Conservation (phyloP, 148 eudicot genomes). For the Euryodendron excelsum region DNA sequence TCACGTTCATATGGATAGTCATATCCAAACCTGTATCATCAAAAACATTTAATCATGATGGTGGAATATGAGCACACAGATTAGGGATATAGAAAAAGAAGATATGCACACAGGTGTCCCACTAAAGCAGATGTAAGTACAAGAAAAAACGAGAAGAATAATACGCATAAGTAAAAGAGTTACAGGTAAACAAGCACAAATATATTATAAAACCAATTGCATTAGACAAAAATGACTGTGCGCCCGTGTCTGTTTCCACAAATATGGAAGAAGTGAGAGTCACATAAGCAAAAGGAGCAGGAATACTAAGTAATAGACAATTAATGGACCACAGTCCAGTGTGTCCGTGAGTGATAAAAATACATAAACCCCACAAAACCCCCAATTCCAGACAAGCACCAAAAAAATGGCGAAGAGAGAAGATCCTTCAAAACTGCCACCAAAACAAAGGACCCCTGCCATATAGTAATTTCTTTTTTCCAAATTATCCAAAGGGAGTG, state of each 20-base stretch:
- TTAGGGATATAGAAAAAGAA: neutral
- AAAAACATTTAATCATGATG: constrained; percentile 3
- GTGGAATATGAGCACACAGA: neutral
- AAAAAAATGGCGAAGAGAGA: neutral
- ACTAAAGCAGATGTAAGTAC: neutral
- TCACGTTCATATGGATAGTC: constrained; percentile 81
- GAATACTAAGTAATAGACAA: neutral
- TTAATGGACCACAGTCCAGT: too few relatives aligned
- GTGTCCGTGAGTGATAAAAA: neutral
- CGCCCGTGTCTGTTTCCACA: too few relatives aligned
- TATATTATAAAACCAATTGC: neutral
- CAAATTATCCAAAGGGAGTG: too few relatives aligned
- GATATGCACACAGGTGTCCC: neutral
- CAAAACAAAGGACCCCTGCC: neutral
- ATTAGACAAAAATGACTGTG: neutral
- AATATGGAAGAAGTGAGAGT: too few relatives aligned
- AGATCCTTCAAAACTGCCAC: neutral
- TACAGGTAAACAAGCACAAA: neutral
- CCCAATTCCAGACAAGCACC: neutral
- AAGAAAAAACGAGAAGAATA: neutral
- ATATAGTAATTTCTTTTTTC: neutral
- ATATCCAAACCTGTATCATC: constrained; percentile 69
- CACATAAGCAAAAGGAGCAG: too few relatives aligned
- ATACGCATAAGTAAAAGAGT: neutral
- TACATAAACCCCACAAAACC: neutral